Base-by-base conservation (phyloP, 2,329 filamentous ascomycete species). In the Fusarium oligoseptatum region DNA sequence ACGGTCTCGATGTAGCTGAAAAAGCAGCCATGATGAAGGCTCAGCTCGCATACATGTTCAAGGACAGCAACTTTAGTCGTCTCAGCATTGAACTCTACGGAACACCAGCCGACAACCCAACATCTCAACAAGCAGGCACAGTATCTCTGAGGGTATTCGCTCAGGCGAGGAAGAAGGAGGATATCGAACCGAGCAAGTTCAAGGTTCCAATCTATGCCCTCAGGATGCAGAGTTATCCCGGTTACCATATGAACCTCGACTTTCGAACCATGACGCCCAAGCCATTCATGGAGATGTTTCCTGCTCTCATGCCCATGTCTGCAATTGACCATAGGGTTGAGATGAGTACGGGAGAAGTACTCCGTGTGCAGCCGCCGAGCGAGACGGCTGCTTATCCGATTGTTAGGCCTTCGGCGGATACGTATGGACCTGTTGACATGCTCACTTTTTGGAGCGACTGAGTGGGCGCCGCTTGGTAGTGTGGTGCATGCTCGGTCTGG, bases 131-230 rank as follows among this genome's bases (percentile, higher is more conserved):
- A 29, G 83, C 82, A 0, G 87, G 86, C 1, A 89, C 87, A 1
- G 86, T 88, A 0, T 85, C 86, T 50, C 82, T 88, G 45, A 75
- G 86, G 27, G 80, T 87, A 57, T 83, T 88, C 73, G 83, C 83
- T 0, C 85, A 91, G 74, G 86, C 88, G 6, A 77, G 75, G 5
- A 79, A 68, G 17, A 78, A 81, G 32, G 82, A 83, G 17, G 82
- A 81, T 0, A 78, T 82, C 1, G 79, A 81, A 0, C 79, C 82
- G 0, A 60, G 75, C 4, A 83, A 81, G 34, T 87, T 87, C 71
- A 80, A 81, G 34, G 76, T 81, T 0, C 82, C 81, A 0, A 81
- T 84, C 1, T 84, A 84, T 52, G 83, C 83, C 0, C 70, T 84
- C 1, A 73, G 83, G 4, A 85, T 85, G 78, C 83, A 85, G 72